Evolutionary conservation across 495 filamentous ascomycete genomes (phyloP).

Genomic region (Lasiosphaeris hirsuta): DNA sequence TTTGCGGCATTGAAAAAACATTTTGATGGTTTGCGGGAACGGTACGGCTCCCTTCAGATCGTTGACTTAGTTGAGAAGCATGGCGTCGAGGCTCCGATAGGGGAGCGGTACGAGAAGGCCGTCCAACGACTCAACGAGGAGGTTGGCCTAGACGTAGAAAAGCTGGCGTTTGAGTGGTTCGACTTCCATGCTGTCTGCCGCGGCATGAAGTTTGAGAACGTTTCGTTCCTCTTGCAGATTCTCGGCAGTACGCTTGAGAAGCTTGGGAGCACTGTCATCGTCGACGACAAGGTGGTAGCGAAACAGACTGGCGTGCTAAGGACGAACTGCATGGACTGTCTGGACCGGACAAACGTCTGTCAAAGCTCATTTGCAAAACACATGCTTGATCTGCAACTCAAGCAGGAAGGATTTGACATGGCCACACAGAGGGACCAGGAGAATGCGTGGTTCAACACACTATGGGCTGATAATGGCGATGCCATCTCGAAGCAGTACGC

Average conservation of each 20-base stretch:
- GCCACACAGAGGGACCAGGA: conserved; percentile 64
- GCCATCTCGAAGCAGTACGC: conserved; percentile 74
- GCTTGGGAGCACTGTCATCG: conserved; percentile 61
- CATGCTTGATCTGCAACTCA: conserved; percentile 72
- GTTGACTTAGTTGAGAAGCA: conserved; percentile 85
- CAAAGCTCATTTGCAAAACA: conserved; percentile 80
- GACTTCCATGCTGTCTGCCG: conserved; percentile 89
- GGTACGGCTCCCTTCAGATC: conserved; percentile 75
- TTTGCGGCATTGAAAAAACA: conserved; percentile 73
- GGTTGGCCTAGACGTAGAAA: conserved; percentile 44
- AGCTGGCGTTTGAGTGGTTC: conserved; percentile 82
- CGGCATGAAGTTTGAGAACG: conserved; percentile 97
- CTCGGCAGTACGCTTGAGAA: conserved; percentile 60
- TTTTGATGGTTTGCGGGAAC: conserved; percentile 59
- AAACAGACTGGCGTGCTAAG: conserved; percentile 73
- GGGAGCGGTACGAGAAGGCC: conserved; percentile 68
- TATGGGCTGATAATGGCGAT: conserved; percentile 95
- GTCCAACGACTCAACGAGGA: conserved; percentile 61
- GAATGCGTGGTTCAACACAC: conserved; percentile 85
- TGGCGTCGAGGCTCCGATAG: conserved; percentile 72
- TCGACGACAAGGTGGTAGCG: conserved; percentile 42
- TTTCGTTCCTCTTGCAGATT: conserved; percentile 68
- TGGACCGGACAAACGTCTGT: conserved; percentile 90
- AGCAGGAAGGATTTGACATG: conserved; percentile 68
- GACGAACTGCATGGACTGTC: conserved; percentile 97